phyloP scores from a whole-genome alignment of 2,329 filamentous ascomycete genomes.

The Aspergillus texensis region DNA sequence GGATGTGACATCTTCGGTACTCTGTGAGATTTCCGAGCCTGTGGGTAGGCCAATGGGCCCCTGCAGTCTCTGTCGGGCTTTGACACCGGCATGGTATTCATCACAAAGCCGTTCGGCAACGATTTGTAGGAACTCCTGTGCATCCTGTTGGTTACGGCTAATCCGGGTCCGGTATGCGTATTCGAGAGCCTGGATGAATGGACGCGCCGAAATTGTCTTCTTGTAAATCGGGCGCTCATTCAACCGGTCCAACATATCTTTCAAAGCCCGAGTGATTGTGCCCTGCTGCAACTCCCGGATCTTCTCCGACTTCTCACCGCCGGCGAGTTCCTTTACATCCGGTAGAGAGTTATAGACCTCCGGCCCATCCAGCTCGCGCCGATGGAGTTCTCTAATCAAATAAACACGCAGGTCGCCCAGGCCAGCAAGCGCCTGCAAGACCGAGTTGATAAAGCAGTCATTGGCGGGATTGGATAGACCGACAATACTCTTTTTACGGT shows the following conservation, averaged over 20 bases:
- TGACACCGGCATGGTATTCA: constrained; percentile 84
- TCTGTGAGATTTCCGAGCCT: constrained; percentile 15
- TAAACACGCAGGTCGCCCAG: constrained; percentile 87
- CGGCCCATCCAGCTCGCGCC: constrained; percentile 75
- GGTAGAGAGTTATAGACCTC: constrained; percentile 71
- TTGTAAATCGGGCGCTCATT: constrained; percentile 92
- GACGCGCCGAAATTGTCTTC: constrained; percentile 88
- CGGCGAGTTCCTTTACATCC: constrained; percentile 42
- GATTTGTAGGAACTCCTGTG: constrained; percentile 94
- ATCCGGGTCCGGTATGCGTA: constrained; percentile 85
- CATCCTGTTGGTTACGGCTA: constrained; percentile 93
- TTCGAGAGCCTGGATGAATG: constrained; percentile 82
- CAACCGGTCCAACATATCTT: constrained; percentile 86
- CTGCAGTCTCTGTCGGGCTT: constrained; percentile 60
- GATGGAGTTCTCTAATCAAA: constrained; percentile 86
- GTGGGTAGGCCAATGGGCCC: constrained; percentile 26
- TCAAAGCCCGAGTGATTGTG: constrained; percentile 81
- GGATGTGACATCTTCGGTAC: constrained; percentile 11
- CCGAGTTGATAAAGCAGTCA: constrained; percentile 95
- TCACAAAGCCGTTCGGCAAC: constrained; percentile 90
- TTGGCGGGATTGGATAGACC: constrained; percentile 90
- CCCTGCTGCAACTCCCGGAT: constrained; percentile 71
- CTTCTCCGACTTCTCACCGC: constrained; percentile 49
- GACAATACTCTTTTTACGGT: constrained; percentile 82
- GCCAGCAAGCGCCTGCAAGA: constrained; percentile 89